Base-by-base conservation (phyloP, 2,329 filamentous ascomycete species). In the Botrytis hyacinthi region DNA sequence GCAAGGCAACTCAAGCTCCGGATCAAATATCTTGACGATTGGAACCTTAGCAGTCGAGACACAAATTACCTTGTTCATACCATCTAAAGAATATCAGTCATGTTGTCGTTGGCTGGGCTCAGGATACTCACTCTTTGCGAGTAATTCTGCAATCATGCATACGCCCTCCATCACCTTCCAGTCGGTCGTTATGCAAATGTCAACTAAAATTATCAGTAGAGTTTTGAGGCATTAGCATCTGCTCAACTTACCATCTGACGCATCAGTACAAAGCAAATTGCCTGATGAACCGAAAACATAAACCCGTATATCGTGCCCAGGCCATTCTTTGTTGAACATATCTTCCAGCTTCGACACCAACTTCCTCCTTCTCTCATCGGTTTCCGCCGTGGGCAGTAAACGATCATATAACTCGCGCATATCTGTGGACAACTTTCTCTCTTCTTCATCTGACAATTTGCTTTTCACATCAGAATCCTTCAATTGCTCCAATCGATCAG, bases 11-110 rank as follows among this genome's bases (percentile, higher is more conserved):
- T 91, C 86, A 73, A 98, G 86, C 82, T 97, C 94, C 4, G 96
- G 96, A 81, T 99, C 96, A 95, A 96, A 99, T 73, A 97, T 93
- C 85, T 98, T 98, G 78, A 99, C 96, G 80, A 99, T 99, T 6
- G 96, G 95, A 22, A 99, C 96, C 83, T 98, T 98, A 74, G 96
- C 96, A 60, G 92, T 93, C 42, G 94, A 94, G 70, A 98, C 94
- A 81, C 96, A 99, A 37, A 98, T 93, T 1, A 99, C 94, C 79
- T 93, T 93, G 82, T 98, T 89, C 96, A 99, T 99, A 57, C 95
- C 95, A 84, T 94, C 95, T 97, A 42, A 79, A 29, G 46, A 65
- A 44, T 75, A 81, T 86, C 80, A 87, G 83, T 70, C 72, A 71
- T 32, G 70, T 68, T 29, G 4, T 18, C 10, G 40, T 66, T 75